Evolutionary conservation across 1,139 yeast genomes (phyloP).

Genomic region (Zygoascus meyerae): DNA sequence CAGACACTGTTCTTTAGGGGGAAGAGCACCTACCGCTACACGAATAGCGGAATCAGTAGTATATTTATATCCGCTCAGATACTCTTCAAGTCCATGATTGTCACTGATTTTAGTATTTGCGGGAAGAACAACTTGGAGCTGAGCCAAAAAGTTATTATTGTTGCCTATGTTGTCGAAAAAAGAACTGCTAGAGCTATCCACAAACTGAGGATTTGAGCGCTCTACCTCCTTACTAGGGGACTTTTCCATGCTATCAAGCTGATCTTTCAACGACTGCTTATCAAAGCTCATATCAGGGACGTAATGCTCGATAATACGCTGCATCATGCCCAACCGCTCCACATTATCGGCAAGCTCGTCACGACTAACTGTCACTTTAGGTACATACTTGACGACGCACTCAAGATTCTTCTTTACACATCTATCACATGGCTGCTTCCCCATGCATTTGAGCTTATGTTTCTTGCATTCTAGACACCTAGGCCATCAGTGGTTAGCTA

Average conservation of each 20-base stretch:
- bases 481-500: neutral
- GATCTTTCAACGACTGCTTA: neutral
- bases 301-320: neutral
- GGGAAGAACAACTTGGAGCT: conserved; percentile 8
- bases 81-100: neutral
- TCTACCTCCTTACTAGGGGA: conserved; percentile 1
- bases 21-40: conserved; percentile 9
- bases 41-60: conserved; percentile 1
- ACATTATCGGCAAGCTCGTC: conserved; percentile 8
- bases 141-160: conserved; percentile 6
- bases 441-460: conserved; percentile 10
- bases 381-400: conserved; percentile 1
- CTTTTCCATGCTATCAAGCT: neutral
- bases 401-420: conserved; percentile 6
- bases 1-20: conserved; percentile 1
- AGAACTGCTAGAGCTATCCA: neutral
- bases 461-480: conserved; percentile 11
- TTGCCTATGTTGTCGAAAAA: conserved; percentile 6
- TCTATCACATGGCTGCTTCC: conserved; percentile 10
- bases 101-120: neutral
- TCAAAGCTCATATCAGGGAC: conserved; percentile 7
- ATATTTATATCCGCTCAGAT: neutral
- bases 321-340: conserved; percentile 6
- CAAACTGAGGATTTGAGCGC: neutral
- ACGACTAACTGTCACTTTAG: conserved; percentile 3